Percentiles rank a stretch among this genome's conserved stretches.
Conservation (phyloP, 805 yeast genomes). For the Yamadazyma takamatsuzukensis region DNA sequence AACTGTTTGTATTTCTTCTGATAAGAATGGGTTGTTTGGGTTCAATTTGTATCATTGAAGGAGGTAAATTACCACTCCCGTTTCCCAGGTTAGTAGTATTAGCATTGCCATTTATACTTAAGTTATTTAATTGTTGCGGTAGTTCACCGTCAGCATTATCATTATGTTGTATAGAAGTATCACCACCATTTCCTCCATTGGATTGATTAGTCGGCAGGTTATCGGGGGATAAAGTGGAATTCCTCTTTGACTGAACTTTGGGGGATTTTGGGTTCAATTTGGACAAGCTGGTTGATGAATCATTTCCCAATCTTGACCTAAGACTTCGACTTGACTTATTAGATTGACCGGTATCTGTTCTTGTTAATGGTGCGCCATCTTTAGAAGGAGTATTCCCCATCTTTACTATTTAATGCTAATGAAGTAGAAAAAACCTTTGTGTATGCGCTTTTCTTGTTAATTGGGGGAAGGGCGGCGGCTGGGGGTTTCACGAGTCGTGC, state of each 20-base stretch:
- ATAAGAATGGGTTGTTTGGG: slow-evolving; percentile 74
- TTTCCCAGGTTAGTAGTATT: neutral
- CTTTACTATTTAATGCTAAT: no score
- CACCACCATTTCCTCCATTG: no score
- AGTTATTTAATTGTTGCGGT: slow-evolving; percentile 12
- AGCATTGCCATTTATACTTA: slow-evolving; percentile 4
- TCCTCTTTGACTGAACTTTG: slow-evolving; percentile 26
- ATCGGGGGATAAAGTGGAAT: slow-evolving; percentile 14
- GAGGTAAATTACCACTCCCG: slow-evolving; percentile 48
- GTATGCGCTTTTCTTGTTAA: no score
- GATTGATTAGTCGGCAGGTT: slow-evolving; percentile 2
- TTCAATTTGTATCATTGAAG: slow-evolving; percentile 64
- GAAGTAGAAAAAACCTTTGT: no score
- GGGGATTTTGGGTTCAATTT: slow-evolving; percentile 29
- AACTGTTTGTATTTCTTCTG: slow-evolving; percentile 46
- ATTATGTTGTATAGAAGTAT: slow-evolving; percentile 1
- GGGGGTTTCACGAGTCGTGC: no score
- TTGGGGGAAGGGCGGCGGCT: no score
- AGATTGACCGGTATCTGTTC: slow-evolving; percentile 44
- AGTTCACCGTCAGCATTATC: slow-evolving; percentile 7
- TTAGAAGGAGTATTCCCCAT: slow-evolving; percentile 57
- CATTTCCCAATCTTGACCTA: no score
- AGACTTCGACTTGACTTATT: slow-evolving; percentile 12
- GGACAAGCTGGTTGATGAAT: slow-evolving; percentile 13
- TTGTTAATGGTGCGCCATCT: slow-evolving; percentile 45